Base-by-base conservation (phyloP, 805 yeast genomes). In the Teunomyces pallodes region DNA sequence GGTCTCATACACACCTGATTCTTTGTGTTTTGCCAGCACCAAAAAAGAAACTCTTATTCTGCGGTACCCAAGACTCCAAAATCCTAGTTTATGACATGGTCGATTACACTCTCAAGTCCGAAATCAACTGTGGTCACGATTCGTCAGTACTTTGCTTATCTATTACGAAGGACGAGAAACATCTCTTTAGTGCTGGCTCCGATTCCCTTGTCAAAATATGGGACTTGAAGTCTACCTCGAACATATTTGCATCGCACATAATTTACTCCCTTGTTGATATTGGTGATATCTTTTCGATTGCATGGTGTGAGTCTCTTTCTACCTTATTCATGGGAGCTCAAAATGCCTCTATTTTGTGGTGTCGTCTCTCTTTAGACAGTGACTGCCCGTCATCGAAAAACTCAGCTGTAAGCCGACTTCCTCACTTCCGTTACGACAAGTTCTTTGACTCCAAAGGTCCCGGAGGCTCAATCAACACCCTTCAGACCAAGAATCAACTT, bases 391-490 rank as follows among this genome's bases (percentile, higher is more conserved):
- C 46, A 8, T 12, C 16, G 9, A 14, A 13, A n/a, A 17, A 43
- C 27, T 28, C 39, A n/a, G 41, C 41, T 7, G 45, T 61, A 4
- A 64, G 63, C 20, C 58, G 70, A n/a, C 58, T 73, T 12, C 78
- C 78, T 3, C 83, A 84, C 49, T 77, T 79, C 57, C 75, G 95
- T 55, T 90, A 80, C 60, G 89, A 89, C 64, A 82, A 81, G 58
- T 94, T 92, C 57, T 92, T 94, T 62, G 97, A 92, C 62, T 91
- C 97, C 2, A 76, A 74, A 44, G 96, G 97, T 0, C 94, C 95
- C 0, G 86, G 92, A 1, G 92, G 90, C 4, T 70, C 69, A 13
- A 48, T 66, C 14, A 67, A 63, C 44, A 47, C 56, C 10, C 56
- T 64, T 14, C 73, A 65, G 50, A 53, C 64, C 5, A 62, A 60